These are phyloP conservation scores for Murraya koenigii DNA, from an alignment of 345 rosid species.

Conservation along the genomic window DNA sequence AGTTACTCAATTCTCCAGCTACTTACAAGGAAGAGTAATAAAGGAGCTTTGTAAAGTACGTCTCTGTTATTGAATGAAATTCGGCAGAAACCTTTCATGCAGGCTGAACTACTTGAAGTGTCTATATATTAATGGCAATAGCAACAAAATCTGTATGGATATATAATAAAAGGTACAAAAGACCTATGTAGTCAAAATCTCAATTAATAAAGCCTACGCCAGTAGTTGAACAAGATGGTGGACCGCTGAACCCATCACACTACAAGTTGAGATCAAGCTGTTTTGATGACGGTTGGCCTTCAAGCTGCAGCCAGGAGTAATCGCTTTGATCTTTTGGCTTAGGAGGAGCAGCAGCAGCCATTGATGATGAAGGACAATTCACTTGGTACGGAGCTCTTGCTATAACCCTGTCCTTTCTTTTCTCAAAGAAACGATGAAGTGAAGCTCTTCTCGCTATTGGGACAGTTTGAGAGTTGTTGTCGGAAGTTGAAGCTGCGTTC, in stretches of 20 bases:
- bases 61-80: not conserved
- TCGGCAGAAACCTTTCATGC: not conserved
- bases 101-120: not conserved
- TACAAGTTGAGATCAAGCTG: constrained; percentile 55
- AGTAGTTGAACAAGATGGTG: not conserved
- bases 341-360: constrained; percentile 13
- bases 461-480: not conserved
- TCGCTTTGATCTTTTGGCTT: constrained; percentile 27
- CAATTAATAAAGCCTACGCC: not conserved
- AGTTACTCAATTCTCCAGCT: not conserved
- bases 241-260: not conserved
- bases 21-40: no score
- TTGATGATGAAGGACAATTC: constrained; percentile 1
- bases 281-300: constrained; percentile 34
- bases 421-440: constrained; percentile 64
- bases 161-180: not conserved
- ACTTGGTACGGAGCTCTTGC: constrained; percentile 71
- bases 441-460: constrained; percentile 39
- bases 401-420: constrained; percentile 68
- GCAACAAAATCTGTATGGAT: not conserved
- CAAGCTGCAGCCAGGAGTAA: constrained; percentile 14
- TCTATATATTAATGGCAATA: no score
- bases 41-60: no score
- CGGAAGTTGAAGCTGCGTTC: no score
- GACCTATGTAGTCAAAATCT: no score